Evolutionary conservation across 257 asterid genomes (phyloP).

Genomic region (Apocynum venetum): DNA sequence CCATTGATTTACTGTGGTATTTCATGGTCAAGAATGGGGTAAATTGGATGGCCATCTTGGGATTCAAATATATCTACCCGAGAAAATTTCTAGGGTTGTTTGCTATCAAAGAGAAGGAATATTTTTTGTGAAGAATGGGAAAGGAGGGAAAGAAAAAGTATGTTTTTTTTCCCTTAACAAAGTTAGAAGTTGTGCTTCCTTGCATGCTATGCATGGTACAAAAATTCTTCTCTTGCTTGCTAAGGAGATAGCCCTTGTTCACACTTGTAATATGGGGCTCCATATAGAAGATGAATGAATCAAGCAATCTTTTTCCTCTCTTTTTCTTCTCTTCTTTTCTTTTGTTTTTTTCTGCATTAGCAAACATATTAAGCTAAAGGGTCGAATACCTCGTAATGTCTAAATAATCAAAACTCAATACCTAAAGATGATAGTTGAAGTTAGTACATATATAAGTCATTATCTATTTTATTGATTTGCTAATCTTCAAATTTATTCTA

Average conservation of each 20-base stretch:
- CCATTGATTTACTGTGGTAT: constrained; percentile 29
- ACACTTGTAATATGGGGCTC: background rate
- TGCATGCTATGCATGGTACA: constrained; percentile 20
- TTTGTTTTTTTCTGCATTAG: no score
- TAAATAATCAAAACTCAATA: no score
- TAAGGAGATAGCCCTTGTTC: background rate
- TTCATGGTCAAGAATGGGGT: constrained; percentile 5
- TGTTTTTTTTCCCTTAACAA: constrained; percentile 22
- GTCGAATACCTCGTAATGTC: background rate
- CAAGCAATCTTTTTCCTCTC: background rate
- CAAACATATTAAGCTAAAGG: no score
- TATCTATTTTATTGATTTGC: no score
- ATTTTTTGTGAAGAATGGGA: constrained; percentile 32
- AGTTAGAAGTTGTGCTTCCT: constrained; percentile 52
- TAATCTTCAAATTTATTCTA: no score
- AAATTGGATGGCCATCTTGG: background rate
- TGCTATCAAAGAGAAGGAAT: constrained; percentile 41
- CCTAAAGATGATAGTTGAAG: no score
- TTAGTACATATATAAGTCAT: no score
- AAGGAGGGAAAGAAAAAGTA: constrained; percentile 10
- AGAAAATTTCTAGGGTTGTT: constrained; percentile 32
- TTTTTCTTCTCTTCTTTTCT: no score
- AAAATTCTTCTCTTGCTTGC: constrained; percentile 10
- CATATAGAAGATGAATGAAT: background rate
- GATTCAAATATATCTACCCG: constrained; percentile 5